phyloP scores from a whole-genome alignment of 768 basidiomycete species.

The Auriculariales sp. region DNA sequence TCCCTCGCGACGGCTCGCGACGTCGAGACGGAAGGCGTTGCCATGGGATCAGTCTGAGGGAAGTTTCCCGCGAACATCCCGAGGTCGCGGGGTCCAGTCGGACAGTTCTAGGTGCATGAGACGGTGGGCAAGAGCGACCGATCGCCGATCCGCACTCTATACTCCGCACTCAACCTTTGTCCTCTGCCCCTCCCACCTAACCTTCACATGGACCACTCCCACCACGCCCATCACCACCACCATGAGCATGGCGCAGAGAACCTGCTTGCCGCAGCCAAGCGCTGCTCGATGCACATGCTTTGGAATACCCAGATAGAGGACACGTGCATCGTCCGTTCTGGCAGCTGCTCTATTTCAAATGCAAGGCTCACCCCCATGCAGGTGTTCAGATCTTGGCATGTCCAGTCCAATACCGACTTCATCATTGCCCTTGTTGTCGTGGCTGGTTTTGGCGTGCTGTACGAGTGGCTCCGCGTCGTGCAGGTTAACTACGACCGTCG shows the following conservation, averaged over 20 bases:
- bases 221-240: slow-evolving; percentile 3
- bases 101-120: no score
- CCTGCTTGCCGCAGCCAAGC: not conserved
- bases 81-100: no score
- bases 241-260: not conserved
- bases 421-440: slow-evolving; percentile 51
- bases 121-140: no score
- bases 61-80: slow-evolving; percentile 3
- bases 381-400: slow-evolving; percentile 57
- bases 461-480: slow-evolving; percentile 63
- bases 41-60: slow-evolving; percentile 1
- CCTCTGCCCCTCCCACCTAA: not conserved
- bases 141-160: no score
- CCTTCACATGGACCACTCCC: slow-evolving; percentile 6
- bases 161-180: no score
- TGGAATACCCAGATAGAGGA: slow-evolving; percentile 72
- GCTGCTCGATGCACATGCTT: slow-evolving; percentile 70
- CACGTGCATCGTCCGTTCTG: slow-evolving; percentile 59
- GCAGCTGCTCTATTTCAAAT: not conserved
- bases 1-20: no score
- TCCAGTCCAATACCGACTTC: slow-evolving; percentile 40
- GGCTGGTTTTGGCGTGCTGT: slow-evolving; percentile 51
- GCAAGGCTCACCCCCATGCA: not conserved
- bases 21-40: no score
- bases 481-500: slow-evolving; percentile 42